Base-by-base conservation (phyloP, 169 alveolate genomes). In the Plasmodium reichenowi region DNA sequence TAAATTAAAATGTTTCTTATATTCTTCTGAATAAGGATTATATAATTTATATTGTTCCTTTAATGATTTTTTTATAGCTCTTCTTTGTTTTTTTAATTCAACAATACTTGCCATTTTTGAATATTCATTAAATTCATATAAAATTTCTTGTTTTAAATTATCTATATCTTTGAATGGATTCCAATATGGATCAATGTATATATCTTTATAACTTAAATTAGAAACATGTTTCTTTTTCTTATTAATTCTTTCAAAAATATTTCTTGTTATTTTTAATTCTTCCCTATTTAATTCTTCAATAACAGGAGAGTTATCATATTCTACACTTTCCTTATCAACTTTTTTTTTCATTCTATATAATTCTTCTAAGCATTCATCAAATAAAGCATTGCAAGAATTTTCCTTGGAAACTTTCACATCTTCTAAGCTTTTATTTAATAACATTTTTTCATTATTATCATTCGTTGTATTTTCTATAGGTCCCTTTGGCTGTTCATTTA, bases 181-280 rank as follows among this genome's bases (percentile, higher is more conserved):
- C 97, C 97, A 95, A 67, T 94, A 93, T 0, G 96, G 96, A 71
- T 93, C 96, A 22, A 94, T 94, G 50, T 80, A 93, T 22, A 88
- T 87, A 54, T 94, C 93, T 78, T 89, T 88, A 58, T 89, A 76
- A 76, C 70, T 76, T 58, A 76, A 76, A 50, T 52, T 15, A 26
- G 73, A 59, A 17, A 72, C 63, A 58, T 66, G 63, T 58, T 67
- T 78, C 63, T 60, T 75, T 92, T 85, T 89, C 43, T 91, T 90
- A 38, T 78, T 66, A 17, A 83, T 88, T 78, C 96, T 88, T 29
- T 76, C 92, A 70, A 93, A 93, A n/a, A 93, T 89, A 7, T 89
- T 78, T 52, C 59, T 50, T 13, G 93, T 87, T 24, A 93, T 92
- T 67, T 89, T 92, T 62, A 72, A 59, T 75, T 93, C 96, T 63